Percentiles rank a stretch among this genome's conserved stretches.
phyloP scores from a whole-genome alignment of 345 rosid species.

The Anacardium occidentale region DNA sequence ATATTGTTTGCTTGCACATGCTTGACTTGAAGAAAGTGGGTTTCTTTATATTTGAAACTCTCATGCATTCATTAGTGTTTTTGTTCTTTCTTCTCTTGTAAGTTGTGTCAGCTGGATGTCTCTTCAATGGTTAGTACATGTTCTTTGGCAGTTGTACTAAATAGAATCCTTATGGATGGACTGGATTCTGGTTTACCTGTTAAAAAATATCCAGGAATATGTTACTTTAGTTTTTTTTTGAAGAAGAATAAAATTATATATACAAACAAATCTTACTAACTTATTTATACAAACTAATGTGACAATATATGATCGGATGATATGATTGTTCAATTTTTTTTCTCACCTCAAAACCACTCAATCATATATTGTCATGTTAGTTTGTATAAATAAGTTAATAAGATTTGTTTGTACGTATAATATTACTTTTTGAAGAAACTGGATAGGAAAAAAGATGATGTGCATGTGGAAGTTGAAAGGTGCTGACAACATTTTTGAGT shows the following conservation, averaged over 20 bases:
- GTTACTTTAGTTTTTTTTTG: not conserved
- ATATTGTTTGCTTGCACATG: not conserved
- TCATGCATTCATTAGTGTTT: not conserved
- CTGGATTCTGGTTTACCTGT: not conserved
- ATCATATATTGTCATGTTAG: too few relatives aligned
- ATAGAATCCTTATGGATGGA: not conserved
- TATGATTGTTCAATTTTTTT: too few relatives aligned
- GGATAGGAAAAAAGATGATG: not conserved
- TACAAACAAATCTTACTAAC: too few relatives aligned
- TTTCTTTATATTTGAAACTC: not conserved
- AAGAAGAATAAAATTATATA: too few relatives aligned
- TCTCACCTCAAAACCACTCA: too few relatives aligned
- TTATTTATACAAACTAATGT: too few relatives aligned
- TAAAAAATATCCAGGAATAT: not conserved
- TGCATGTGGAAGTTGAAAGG: not conserved
- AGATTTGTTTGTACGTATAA: too few relatives aligned
- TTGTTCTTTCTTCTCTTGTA: too few relatives aligned
- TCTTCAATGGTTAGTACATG: not conserved
- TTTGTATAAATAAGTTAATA: too few relatives aligned
- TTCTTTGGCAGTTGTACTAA: not conserved
- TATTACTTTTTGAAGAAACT: too few relatives aligned
- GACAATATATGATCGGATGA: too few relatives aligned
- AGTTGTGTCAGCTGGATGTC: not conserved
- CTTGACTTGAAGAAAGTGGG: not conserved
- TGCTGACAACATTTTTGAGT: not conserved